Evolutionary conservation across 768 basidiomycete genomes (phyloP), one percentile per base, ranked within the genome.

Genomic region (Symmetrospora coprosmae): DNA sequence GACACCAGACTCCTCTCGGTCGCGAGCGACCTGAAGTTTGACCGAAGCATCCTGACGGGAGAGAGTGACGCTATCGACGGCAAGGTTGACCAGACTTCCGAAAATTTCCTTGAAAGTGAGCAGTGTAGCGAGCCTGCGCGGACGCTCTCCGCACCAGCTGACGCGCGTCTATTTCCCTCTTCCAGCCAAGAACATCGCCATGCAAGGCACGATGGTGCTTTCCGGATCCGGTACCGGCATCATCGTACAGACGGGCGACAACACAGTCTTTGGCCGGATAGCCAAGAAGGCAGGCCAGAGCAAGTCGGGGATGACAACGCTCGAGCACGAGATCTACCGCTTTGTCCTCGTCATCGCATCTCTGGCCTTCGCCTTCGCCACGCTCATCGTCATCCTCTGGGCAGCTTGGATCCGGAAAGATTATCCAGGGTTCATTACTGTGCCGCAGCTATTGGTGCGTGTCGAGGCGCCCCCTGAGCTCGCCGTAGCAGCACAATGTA

Each of bases 21-120:
- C 23, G 79, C 78, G 21, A 72, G 76, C 2, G 82, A 84, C 66
- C 70, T 82, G 37, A 76, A 76, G 56, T 79, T 83, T 46, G 83
- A 84, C 65, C 74, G 81, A 30, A 78, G 80, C 31, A 76, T 83
- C 37, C 74, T 84, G n/a, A 84, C 83, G 4, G 81, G 80, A 16
- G 80, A 81, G 76, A 27, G 73, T 2, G 72, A 75, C 23, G 64
- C 72, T 8, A 70, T 74, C 25, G 33, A 63, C 8, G 72, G 62
- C 0, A 68, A 62, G 53, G 65, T 79, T 28, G 74, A 78, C n/a
- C 63, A 72, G 13, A 78, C 77, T 4, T 75, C 78, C 7, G 72
- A 77, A n/a, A 80, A 80, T 50, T 72, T 79, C 28, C 41, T 39
- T 61, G 72, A 17, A 34, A 59, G 33, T 34, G 50, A 31, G 17